phyloP scores from a whole-genome alignment of 169 alveolate genomes.

The Plasmodium cynomolgi region DNA sequence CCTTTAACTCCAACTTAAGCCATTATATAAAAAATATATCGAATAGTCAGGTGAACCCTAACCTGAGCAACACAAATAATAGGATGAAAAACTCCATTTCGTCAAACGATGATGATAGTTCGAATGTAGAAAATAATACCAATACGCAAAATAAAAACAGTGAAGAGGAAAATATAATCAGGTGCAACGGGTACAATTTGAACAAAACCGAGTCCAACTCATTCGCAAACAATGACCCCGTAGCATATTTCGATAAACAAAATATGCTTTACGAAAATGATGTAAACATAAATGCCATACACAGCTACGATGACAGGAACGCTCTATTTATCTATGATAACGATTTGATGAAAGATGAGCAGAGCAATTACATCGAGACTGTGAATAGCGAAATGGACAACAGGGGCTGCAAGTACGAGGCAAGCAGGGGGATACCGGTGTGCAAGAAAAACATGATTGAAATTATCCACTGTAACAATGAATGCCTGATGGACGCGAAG shows the following conservation, averaged over 20 bases:
- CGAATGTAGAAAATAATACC: conserved; percentile 2
- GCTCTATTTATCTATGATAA: conserved; percentile 4
- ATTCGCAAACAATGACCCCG: conserved; percentile 10
- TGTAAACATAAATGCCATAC: conserved; percentile 8
- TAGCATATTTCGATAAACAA: conserved; percentile 3
- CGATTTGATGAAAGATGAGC: conserved; percentile 13
- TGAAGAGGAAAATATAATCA: conserved; percentile 5
- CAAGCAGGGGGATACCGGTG: neutral
- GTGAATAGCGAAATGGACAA: conserved; percentile 27
- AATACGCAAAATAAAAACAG: conserved; percentile 15
- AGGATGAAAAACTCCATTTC: conserved; percentile 7
- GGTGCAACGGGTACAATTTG: neutral
- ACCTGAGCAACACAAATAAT: conserved; percentile 4
- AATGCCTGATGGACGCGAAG: conserved; percentile 11
- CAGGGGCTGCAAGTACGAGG: neutral
- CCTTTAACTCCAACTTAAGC: conserved; percentile 23
- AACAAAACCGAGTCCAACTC: conserved; percentile 15
- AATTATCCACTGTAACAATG: conserved; percentile 7
- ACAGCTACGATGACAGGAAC: conserved; percentile 13
- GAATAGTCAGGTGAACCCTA: conserved; percentile 9
- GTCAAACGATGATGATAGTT: conserved; percentile 19
- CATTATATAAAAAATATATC: conserved; percentile 56
- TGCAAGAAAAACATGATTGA: conserved; percentile 27
- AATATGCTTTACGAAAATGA: conserved; percentile 18
- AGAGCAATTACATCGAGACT: conserved; percentile 8